Conservation (phyloP, 305 asterid species). For the Caryopteris hybrid region DNA sequence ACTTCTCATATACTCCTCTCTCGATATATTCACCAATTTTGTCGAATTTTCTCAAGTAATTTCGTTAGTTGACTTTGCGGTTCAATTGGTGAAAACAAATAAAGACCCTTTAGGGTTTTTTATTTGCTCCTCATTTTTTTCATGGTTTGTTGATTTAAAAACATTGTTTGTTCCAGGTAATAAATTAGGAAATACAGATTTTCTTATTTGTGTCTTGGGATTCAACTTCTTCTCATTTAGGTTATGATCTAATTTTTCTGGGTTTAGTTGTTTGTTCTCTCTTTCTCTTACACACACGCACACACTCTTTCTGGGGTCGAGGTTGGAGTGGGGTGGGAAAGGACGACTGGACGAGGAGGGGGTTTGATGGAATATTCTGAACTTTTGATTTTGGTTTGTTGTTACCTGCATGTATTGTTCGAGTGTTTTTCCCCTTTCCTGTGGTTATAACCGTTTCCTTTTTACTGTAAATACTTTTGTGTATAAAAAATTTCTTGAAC, state of each 20-base stretch:
- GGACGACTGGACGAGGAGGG: too few species aligned
- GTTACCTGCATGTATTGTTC: not conserved
- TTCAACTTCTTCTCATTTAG: not conserved
- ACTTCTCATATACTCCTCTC: conserved; percentile 16
- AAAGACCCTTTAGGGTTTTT: conserved; percentile 12
- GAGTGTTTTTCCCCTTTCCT: not conserved
- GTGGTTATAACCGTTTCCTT: not conserved
- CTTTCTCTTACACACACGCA: too few species aligned
- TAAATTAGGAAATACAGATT: not conserved
- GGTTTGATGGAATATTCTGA: not conserved
- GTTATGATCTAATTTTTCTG: conserved; percentile 3
- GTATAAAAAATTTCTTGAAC: not conserved
- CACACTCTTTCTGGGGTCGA: too few species aligned
- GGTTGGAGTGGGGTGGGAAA: too few species aligned
- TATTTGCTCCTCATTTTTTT: not conserved
- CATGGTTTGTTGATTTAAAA: conserved; percentile 6
- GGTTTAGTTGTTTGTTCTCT: not conserved
- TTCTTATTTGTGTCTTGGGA: not conserved
- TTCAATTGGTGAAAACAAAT: not conserved
- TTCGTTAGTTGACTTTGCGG: conserved; percentile 17
- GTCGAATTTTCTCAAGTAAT: not conserved
- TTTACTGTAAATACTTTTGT: not conserved
- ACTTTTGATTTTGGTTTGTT: too few species aligned
- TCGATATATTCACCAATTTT: conserved; percentile 9
- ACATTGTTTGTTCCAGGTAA: conserved; percentile 26